A percentile compares a stretch with the other conserved stretches of the same genome.
These are phyloP conservation scores for Rehmannia glutinosa DNA, from an alignment of 257 asterid species.

Conservation along the genomic window DNA sequence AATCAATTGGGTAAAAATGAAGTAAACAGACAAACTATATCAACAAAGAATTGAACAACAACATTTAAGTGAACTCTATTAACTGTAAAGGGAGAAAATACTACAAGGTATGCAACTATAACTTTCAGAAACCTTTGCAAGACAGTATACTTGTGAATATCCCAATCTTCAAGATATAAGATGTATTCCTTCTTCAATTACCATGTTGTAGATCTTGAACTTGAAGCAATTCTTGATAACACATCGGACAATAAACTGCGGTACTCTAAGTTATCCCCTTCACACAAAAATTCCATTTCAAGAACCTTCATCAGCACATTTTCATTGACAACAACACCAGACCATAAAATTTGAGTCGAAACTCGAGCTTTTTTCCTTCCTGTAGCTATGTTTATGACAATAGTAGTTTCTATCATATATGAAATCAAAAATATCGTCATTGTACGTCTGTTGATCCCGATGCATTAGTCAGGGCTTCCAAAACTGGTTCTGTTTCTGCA, in stretches of 20 bases:
- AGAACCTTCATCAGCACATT: conserved; percentile 26
- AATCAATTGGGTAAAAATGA: background rate
- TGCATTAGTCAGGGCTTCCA: conserved; percentile 50
- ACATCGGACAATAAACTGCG: too few relatives aligned
- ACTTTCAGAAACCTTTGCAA: conserved; percentile 16
- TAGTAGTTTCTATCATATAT: background rate
- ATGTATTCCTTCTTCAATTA: conserved; percentile 20
- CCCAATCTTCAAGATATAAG: conserved; percentile 15
- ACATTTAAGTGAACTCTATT: conserved; percentile 10
- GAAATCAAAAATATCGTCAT: too few relatives aligned
- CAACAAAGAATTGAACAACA: conserved; percentile 2
- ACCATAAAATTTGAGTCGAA: background rate
- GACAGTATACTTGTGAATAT: conserved; percentile 8
- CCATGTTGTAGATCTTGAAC: background rate
- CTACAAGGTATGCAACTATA: conserved; percentile 11
- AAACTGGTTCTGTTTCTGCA: conserved; percentile 48
- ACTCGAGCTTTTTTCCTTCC: background rate
- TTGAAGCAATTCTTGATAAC: too few relatives aligned
- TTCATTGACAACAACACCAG: too few relatives aligned
- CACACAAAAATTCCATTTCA: conserved; percentile 2
- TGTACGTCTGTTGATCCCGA: too few relatives aligned
- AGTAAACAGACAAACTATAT: background rate
- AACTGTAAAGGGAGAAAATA: conserved; percentile 19
- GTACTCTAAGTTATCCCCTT: too few relatives aligned
- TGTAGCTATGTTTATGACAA: background rate